phyloP scores from a whole-genome alignment of 164 flowering plant species.

The Vitis cinerea region DNA sequence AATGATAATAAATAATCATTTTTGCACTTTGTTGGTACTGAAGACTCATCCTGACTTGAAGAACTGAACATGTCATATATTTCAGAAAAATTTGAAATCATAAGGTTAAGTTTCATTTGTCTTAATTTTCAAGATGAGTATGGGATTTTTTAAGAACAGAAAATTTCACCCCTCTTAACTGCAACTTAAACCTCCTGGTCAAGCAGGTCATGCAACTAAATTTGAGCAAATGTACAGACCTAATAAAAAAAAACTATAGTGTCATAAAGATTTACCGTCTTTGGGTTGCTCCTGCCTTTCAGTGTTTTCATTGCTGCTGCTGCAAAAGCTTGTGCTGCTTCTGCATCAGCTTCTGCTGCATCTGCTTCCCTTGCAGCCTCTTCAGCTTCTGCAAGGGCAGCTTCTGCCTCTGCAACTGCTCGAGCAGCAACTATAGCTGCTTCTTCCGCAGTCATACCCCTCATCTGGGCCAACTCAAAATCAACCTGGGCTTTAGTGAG shows the following conservation, averaged over 20 bases:
- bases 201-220: not conserved
- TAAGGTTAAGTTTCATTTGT: too few species aligned
- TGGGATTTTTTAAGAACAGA: too few species aligned
- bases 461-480: slow-evolving; percentile 40
- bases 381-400: slow-evolving; percentile 51
- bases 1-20: too few species aligned
- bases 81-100: too few species aligned
- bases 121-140: too few species aligned
- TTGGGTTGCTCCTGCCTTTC: slow-evolving; percentile 28
- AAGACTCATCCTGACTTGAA: too few species aligned
- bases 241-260: too few species aligned
- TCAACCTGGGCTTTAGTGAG: slow-evolving; percentile 35
- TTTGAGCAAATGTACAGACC: not conserved
- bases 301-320: slow-evolving; percentile 43
- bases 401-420: slow-evolving; percentile 56
- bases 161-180: too few species aligned
- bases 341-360: slow-evolving; percentile 56
- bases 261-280: slow-evolving; percentile 20
- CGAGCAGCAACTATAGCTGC: slow-evolving; percentile 48
- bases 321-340: slow-evolving; percentile 45
- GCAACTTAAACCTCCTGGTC: not conserved
- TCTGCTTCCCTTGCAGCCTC: slow-evolving; percentile 55
- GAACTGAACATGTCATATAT: too few species aligned
- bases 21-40: too few species aligned
- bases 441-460: slow-evolving; percentile 44